These are phyloP conservation scores for Colletotrichum siamense DNA, from an alignment of 2,329 filamentous ascomycete genomes.

Conservation along the genomic window DNA sequence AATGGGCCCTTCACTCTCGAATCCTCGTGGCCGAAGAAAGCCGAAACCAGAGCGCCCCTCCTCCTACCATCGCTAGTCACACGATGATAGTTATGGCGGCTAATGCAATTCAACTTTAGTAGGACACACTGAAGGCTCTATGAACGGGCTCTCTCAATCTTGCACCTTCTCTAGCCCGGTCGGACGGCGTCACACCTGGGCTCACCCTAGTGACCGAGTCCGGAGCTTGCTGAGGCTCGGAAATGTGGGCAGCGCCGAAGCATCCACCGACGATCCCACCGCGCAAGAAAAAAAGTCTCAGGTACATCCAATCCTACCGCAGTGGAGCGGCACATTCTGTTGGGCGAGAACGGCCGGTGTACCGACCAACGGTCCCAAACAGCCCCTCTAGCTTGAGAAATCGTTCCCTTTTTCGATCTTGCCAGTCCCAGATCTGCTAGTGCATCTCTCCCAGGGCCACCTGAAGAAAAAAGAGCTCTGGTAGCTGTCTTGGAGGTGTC, in stretches of 20 bases:
- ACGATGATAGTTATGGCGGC: neutral
- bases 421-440: constrained; percentile 11
- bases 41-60: neutral
- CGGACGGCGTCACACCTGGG: neutral
- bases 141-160: neutral
- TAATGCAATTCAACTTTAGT: neutral
- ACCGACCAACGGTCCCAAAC: neutral
- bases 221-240: neutral
- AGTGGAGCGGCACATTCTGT: constrained; percentile 6
- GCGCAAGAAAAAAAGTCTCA: neutral
- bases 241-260: constrained; percentile 12
- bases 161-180: neutral
- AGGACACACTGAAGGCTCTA: neutral
- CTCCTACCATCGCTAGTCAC: neutral
- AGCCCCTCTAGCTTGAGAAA: neutral
- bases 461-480: neutral
- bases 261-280: neutral
- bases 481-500: neutral
- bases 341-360: constrained; percentile 7
- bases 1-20: neutral
- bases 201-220: constrained; percentile 10
- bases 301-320: neutral
- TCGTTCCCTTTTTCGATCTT: neutral
- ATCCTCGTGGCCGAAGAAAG: neutral
- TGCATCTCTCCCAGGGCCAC: neutral